Base-by-base conservation (phyloP, 2,329 filamentous ascomycete genomes). In the Torrubiellomyces zombiae region DNA sequence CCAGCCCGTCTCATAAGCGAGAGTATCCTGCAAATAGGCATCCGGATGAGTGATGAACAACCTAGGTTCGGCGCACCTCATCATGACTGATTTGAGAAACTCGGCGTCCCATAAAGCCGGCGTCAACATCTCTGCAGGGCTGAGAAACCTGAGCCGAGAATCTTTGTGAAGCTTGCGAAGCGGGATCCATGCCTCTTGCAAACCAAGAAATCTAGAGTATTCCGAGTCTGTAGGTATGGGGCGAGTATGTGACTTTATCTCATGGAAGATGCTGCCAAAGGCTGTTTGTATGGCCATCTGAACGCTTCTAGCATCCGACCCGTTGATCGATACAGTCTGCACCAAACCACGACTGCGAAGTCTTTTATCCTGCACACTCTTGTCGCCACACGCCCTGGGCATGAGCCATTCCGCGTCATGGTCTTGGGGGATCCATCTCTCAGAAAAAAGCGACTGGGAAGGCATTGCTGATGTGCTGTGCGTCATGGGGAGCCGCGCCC, bases 41-140 rank as follows among this genome's bases (percentile, higher is more conserved):
- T 77, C 71, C 4, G 73, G 67, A 30, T 80, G 75, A 1, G 79
- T 86, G 29, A 85, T 60, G 48, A 78, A 86, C 9, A 86, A 60
- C 7, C 78, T 63, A 32, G 72, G 70, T 33, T 65, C 60, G 7
- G 66, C 60, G 16, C 70, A 63, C 38, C 74, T 70, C 78, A 85
- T 85, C 39, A 79, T 65, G 18, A 83, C 67, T 23, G 75, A 72
- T 24, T 61, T 60, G 15, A 86, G 58, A 33, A 85, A 85, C 7
- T 67, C 58, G 3, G 73, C 67, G 25, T 72, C 68, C 79, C 79
- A 86, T 3, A 72, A 48, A 2, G 71, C 64, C 0, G 76, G 68
- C 1, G 74, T 82, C 18, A 77, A 51, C 69, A 85, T 77, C 44
- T 85, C 79, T 1, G 68, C 57, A 2, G 69, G 70, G 5, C 64